Base-by-base conservation (phyloP, 768 basidiomycete genomes). In the Gyrodon lividus region DNA sequence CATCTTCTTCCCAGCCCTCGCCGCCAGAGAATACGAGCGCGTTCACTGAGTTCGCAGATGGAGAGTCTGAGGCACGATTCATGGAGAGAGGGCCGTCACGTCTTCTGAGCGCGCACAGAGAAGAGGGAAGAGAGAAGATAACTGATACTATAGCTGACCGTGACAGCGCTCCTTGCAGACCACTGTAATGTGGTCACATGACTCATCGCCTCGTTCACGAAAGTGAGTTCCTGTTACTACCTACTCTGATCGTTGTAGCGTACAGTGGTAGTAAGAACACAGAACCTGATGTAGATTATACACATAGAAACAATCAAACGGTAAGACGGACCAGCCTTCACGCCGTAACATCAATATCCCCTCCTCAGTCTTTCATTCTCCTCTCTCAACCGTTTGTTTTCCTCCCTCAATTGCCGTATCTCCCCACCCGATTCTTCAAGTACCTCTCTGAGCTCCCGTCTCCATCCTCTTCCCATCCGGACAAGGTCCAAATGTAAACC, bases 401-500 rank as follows among this genome's bases (percentile, higher is more conserved):
- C 78, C 50, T 72, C 72, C 43, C 68, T 64, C 56, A 79, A 50
- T 53, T 70, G 70, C 42, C 54, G 64, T 56, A 89, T 64, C 59
- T 87, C 86, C 14, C 77, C 79, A 1, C 72, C 76, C 70, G 80
- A 79, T 60, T 83, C 83, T 30, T 80, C 79, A 78, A 87, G 81
- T 58, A 80, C 61, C 37, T 72, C 74, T 47, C 81, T 72, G 62
- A 89, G 70, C 65, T 89, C 87, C 44, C 67, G 74, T 67, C 80
- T 81, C 86, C 84, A 87, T 22, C 77, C 77, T 30, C 84, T 70
- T 2, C 87, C 85, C 83, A 89, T 83, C 50, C 79, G 74, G 31
- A 91, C 72, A 50, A 89, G 61, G 61, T 91, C 88, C 54, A 91
- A 60, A 67, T 91, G 89, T 50, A 90, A 70, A 2, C 85, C 86